These are phyloP conservation scores for Trichoderma cornu-damae DNA, from an alignment of 2,329 filamentous ascomycete species.

Conservation along the genomic window DNA sequence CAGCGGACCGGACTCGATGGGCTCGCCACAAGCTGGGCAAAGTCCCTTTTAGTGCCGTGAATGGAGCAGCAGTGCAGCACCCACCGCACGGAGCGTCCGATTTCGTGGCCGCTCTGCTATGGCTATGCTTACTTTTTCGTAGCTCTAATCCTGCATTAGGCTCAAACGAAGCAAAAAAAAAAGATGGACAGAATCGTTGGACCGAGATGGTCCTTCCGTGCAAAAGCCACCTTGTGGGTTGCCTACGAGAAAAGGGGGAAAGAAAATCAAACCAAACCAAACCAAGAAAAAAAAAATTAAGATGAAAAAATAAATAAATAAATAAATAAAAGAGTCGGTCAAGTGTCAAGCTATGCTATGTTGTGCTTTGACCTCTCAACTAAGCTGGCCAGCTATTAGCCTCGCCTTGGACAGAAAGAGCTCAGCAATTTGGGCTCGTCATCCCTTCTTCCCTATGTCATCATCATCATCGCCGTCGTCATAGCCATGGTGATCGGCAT, in stretches of 20 bases:
- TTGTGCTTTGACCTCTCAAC: not conserved
- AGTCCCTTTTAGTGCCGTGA: not conserved
- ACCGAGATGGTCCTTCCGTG: not conserved
- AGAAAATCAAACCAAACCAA: no score
- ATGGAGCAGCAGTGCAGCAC: not conserved
- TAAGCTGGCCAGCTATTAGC: not conserved
- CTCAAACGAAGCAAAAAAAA: not conserved
- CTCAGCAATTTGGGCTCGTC: not conserved
- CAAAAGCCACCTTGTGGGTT: not conserved
- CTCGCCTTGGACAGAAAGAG: not conserved
- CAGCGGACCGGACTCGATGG: not conserved
- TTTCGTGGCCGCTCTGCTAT: not conserved
- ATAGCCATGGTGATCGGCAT: no score
- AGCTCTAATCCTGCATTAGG: conserved; percentile 7
- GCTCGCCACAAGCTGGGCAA: not conserved
- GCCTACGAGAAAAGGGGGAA: no score
- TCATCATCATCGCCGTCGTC: not conserved
- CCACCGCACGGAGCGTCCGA: conserved; percentile 8
- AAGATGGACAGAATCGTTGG: not conserved
- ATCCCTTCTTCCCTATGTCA: not conserved
- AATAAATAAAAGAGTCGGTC: not conserved
- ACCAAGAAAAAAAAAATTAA: no score
- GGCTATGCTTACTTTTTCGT: conserved; percentile 11
- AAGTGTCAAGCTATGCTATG: not conserved
- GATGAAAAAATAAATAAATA: no score